Evolutionary conservation across 176 grass and related monocot genomes (phyloP), one percentile per base, ranked within the genome.

Genomic region (Eleusine coracana): DNA sequence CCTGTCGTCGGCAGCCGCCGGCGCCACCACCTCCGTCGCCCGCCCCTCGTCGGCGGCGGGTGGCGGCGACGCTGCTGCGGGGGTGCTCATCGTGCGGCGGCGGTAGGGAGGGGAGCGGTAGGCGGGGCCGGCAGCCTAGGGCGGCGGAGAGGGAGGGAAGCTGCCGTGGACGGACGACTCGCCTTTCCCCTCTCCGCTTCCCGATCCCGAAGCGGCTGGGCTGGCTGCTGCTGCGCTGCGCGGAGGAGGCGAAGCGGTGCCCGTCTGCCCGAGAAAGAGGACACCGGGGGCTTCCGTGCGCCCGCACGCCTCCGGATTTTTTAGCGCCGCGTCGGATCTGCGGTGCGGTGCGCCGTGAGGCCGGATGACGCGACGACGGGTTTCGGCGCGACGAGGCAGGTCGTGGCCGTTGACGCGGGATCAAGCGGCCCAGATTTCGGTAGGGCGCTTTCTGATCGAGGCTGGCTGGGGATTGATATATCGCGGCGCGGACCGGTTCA

Each of bases 121-220:
- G 16, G 76, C 39, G 15, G 54, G 48, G 36, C 66, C 10, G 27
- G 60, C 82, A 74, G 46, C 81, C 21, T 48, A 67, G 67, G 83
- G 66, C 56, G 61, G 76, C 67, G 78, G 78, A 69, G 78, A 81
- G 90, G 83, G 68, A 83, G 69, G 87, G 75, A 71, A 59, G 87
- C 79, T 28, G 78, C 83, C 83, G 83, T 34, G 72, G 48, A 29
- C 69, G 64, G 64, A 55, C 74, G 48, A 52, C 87, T 49, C 50
- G 72, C 84, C 88, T 82, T 81, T 75, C 80, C 81, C 87, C 82
- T 89, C 75, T 70, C 87, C 84, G 88, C 88, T 82, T 83, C 88
- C 88, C 88, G 80, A 90, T 90, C 84, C 88, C 84, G 42, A 75
- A 52, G 50, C 50, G 14, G 50, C 50, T 17, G 50, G 74, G 68